Evolutionary conservation across 1,284 basidiomycete species (phyloP).

Genomic region (Apiotrichum montevideense): DNA sequence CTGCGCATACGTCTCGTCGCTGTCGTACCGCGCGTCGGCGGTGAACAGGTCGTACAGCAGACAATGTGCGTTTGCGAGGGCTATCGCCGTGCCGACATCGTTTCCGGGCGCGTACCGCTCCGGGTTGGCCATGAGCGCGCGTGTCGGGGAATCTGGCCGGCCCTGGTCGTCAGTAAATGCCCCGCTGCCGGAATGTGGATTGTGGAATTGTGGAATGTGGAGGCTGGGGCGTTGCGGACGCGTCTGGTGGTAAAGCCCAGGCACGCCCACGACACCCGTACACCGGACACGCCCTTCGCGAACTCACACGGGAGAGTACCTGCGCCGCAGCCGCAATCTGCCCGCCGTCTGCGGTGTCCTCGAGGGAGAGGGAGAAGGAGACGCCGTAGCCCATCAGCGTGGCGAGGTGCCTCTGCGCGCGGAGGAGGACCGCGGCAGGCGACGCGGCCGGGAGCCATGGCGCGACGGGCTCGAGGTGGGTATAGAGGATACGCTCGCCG

Average conservation of each 20-base stretch:
- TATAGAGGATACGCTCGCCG: too few relatives aligned
- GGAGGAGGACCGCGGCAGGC: too few relatives aligned
- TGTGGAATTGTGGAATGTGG: not conserved
- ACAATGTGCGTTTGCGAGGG: slow-evolving; percentile 11
- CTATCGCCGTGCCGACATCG: slow-evolving; percentile 1
- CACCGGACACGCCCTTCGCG: too few relatives aligned
- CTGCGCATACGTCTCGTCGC: slow-evolving; percentile 2
- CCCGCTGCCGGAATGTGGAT: not conserved
- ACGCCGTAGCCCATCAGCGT: not conserved
- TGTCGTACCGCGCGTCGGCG: slow-evolving; percentile 5
- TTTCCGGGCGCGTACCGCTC: not conserved
- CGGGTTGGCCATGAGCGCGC: slow-evolving; percentile 1
- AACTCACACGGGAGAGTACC: not conserved
- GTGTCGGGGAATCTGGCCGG: slow-evolving; percentile 1
- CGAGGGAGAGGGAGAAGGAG: not conserved
- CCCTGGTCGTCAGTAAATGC: not conserved
- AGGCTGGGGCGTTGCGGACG: not conserved
- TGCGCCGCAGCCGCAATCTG: not conserved
- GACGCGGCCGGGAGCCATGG: too few relatives aligned
- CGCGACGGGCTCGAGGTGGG: too few relatives aligned
- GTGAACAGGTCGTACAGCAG: slow-evolving; percentile 7
- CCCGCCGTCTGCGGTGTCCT: not conserved
- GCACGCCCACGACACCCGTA: too few relatives aligned
- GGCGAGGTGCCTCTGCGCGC: not conserved
- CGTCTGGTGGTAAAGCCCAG: too few relatives aligned